Conservation (phyloP, 2,329 filamentous ascomycete species). For the Pestalotiopsis fici region DNA sequence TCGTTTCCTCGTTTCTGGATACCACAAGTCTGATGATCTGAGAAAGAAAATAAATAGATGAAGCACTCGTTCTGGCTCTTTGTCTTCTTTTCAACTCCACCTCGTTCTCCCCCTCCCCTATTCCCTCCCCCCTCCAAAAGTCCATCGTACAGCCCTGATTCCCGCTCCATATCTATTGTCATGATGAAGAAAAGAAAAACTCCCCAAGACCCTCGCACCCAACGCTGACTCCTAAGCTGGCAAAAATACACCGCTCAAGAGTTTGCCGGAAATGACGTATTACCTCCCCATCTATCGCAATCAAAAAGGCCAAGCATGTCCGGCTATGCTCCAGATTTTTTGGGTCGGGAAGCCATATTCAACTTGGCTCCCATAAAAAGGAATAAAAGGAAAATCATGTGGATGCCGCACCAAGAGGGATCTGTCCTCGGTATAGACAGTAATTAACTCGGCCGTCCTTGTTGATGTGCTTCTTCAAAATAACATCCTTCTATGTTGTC, state of each 20-base stretch:
- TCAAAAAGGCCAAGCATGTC: neutral
- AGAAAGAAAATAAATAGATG: neutral
- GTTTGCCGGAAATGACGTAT: neutral
- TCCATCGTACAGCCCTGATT: conserved; percentile 7
- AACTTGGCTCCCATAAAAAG: neutral
- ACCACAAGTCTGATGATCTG: neutral
- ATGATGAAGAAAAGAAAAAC: neutral
- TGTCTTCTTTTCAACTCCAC: neutral
- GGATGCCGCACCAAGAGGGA: neutral
- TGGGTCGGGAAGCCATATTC: neutral
- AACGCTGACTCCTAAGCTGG: neutral
- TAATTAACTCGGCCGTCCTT: neutral
- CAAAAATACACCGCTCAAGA: neutral
- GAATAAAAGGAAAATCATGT: neutral
- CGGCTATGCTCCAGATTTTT: neutral
- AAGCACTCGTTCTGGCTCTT: neutral
- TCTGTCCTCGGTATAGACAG: neutral
- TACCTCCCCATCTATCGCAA: neutral
- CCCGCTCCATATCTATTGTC: conserved; percentile 6
- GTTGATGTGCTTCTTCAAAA: neutral
- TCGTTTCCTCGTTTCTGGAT: neutral
- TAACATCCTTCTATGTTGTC: neutral
- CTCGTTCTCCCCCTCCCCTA: neutral
- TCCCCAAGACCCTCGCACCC: neutral
- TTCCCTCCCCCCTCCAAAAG: neutral